Evolutionary conservation across 441 rosid genomes (phyloP), one percentile per base, ranked within the genome.

Genomic region (Isatis lusitanica): DNA sequence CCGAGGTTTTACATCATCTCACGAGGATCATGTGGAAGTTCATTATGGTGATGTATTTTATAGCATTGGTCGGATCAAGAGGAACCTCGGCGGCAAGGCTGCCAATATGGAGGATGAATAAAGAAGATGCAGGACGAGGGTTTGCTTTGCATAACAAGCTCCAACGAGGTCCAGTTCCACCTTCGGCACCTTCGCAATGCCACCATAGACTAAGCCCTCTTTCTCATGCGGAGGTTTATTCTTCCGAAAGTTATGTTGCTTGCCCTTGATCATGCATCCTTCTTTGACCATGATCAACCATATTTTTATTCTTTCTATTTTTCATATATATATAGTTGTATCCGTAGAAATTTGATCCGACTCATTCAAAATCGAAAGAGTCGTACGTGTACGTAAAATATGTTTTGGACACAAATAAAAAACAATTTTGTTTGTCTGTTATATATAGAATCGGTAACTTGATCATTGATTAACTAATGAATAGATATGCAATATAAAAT

Each of bases 101-200:
- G 15, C 4, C 60, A 9, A 63, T 46, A 40, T 28, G 18, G 31
- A 53, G 35, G 39, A 55, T 44, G 58, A 46, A 64, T 38, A 36
- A 11, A 5, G 65, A 56, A 44, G 65, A 55, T 8, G 28, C 15
- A 13, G 33, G 65, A 35, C 56, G 31, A 44, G 47, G 5, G 56
- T 50, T 50, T 51, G 47, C n/a, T 39, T 66, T 73, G 58, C 58
- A 33, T 18, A 74, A 74, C 61, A 67, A 66, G 69, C 78, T 74
- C 24, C 78, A 74, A 44, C 52, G 78, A 52, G 78, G 74, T n/a
- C 74, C 78, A 11, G 69, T 74, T 35, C 78, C 78, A 68, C 78
- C 78, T 60, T 74, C 78, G 31, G 15, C 68, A 31, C 78, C 78
- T 40, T 74, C 74, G 16, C 69, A 7, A 8, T 68, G 74, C 30